phyloP scores from a whole-genome alignment of 768 basidiomycete genomes.

The Suillus hirtellus region DNA sequence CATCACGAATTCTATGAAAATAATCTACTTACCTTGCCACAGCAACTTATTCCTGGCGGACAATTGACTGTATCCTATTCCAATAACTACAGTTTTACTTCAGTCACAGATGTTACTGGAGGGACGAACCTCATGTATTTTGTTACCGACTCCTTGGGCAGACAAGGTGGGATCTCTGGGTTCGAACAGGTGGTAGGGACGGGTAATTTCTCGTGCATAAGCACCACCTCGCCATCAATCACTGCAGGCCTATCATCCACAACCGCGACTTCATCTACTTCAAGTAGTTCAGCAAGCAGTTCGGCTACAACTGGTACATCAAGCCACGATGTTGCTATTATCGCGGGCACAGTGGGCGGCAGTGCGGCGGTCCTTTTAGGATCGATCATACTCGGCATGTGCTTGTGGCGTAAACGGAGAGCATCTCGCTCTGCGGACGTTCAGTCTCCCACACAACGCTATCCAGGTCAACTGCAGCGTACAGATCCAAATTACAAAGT shows the following conservation, averaged over 20 bases:
- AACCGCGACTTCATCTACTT: slow-evolving; percentile 17
- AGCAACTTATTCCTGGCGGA: slow-evolving; percentile 72
- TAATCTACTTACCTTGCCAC: slow-evolving; percentile 5
- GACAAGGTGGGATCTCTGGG: slow-evolving; percentile 61
- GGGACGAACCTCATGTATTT: slow-evolving; percentile 60
- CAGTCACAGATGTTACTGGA: slow-evolving; percentile 55
- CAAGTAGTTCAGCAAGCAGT: slow-evolving; percentile 16
- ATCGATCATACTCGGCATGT: slow-evolving; percentile 50
- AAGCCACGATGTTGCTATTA: slow-evolving; percentile 42
- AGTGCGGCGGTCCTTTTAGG: slow-evolving; percentile 52
- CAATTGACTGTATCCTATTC: slow-evolving; percentile 45
- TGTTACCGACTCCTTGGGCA: slow-evolving; percentile 50
- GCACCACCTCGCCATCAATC: slow-evolving; percentile 51
- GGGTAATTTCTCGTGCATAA: slow-evolving; percentile 52
- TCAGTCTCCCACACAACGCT: slow-evolving; percentile 23
- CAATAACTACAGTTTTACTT: slow-evolving; percentile 40
- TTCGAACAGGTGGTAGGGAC: slow-evolving; percentile 46
- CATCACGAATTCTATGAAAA: neutral
- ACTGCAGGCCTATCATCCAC: slow-evolving; percentile 26
- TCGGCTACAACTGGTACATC: slow-evolving; percentile 15
- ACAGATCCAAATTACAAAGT: slow-evolving; percentile 36
- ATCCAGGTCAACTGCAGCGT: slow-evolving; percentile 35
- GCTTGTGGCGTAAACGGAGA: slow-evolving; percentile 42
- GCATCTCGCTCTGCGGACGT: slow-evolving; percentile 29
- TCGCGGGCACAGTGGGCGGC: slow-evolving; percentile 51